Evolutionary conservation across 495 filamentous ascomycete species (phyloP).

Genomic region (Penicillium malachiteum): DNA sequence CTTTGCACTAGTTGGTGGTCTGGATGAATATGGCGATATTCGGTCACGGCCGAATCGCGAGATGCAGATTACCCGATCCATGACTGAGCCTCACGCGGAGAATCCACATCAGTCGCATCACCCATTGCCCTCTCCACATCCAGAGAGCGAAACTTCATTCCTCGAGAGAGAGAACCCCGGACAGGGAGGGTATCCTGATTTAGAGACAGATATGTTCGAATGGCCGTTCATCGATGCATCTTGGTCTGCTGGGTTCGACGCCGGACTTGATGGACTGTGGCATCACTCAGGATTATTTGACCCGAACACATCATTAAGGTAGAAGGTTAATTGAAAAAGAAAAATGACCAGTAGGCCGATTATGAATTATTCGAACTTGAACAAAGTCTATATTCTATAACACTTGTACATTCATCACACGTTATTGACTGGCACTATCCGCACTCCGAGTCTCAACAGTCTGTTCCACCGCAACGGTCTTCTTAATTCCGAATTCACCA

Average conservation of each 20-base stretch:
- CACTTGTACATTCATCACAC: background rate
- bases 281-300: conserved; percentile 30
- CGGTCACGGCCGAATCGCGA: conserved; percentile 32
- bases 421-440: background rate
- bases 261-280: conserved; percentile 36
- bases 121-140: conserved; percentile 5
- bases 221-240: conserved; percentile 47
- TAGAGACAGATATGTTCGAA: conserved; percentile 44
- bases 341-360: background rate
- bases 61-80: conserved; percentile 9
- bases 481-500: conserved; percentile 29
- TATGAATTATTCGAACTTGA: too few species aligned
- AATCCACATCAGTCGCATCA: background rate
- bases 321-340: background rate
- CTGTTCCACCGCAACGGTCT: conserved; percentile 38
- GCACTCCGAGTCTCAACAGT: conserved; percentile 28
- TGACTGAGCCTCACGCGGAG: conserved; percentile 8
- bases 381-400: background rate
- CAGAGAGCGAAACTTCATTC: conserved; percentile 9
- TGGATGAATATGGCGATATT: conserved; percentile 49
- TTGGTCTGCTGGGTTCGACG: conserved; percentile 42
- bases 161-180: conserved; percentile 15
- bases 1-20: conserved; percentile 35
- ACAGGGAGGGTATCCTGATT: conserved; percentile 21
- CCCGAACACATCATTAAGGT: conserved; percentile 17